Base-by-base conservation (phyloP, 257 asterid genomes). In the Nicotiana obtusifolia region DNA sequence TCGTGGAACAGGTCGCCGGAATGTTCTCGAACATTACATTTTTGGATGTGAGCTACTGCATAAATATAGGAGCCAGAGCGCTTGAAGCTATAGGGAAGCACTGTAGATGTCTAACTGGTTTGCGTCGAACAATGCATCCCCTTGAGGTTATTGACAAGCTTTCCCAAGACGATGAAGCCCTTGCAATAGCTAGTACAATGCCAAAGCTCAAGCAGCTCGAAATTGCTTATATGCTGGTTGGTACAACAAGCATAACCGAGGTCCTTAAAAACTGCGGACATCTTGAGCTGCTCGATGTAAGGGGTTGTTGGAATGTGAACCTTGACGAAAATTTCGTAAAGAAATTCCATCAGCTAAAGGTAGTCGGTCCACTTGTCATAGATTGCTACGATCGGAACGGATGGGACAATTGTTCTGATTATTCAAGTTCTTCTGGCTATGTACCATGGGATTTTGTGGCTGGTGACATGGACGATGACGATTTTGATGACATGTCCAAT, bases 231-330 rank as follows among this genome's bases (percentile, higher is more conserved):
- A 82, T 92, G 87, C 90, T 90, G 2, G 93, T 93, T 19, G 83
- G 80, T 24, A 95, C 98, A 3, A 76, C 66, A 4, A 87, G 97
- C 33, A 75, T 91, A 17, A 35, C 91, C 2, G 88, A 93, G 89
- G 89, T 95, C 41, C 82, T 95, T 7, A 78, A 83, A 14, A 89
- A 81, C 19, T 95, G 98, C 90, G 85, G 66, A 47, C 15, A 85
- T 17, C 97, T 93, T 4, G 97, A 93, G 87, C 71, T 89, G 14
- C 87, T 95, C 4, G 98, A 95, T 26, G 83, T 95, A 0, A 90
- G 98, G 1, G 98, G 99, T 2, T 95, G 99, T 77, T 93, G 97
- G 97, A 78, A 88, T 8, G 99, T 95, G 78, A 84, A 89, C 52
- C 71, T 95, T 67, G 97, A 93, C 1, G 90, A 87, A 19, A 85